Evolutionary conservation across 1,284 basidiomycete species (phyloP).

Genomic region (Laetiporus sulphureus): DNA sequence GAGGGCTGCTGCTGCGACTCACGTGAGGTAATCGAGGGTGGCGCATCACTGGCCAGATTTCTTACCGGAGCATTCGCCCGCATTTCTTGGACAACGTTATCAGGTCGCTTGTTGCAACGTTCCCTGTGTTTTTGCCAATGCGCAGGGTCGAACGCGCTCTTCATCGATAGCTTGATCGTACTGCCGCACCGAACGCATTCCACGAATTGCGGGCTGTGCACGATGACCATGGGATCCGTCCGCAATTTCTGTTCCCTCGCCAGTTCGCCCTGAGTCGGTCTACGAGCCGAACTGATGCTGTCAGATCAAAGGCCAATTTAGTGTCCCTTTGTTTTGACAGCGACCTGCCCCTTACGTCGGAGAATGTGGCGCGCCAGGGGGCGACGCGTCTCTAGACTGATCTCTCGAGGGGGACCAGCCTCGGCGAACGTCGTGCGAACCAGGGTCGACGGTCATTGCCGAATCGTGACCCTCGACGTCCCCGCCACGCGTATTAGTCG

Average conservation of each 20-base stretch:
- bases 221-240: constrained; percentile 43
- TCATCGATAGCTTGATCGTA: constrained; percentile 59
- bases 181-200: constrained; percentile 48
- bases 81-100: constrained; percentile 15
- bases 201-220: constrained; percentile 46
- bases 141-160: constrained; percentile 56
- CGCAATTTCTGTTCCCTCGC: constrained; percentile 41
- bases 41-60: too few relatives aligned
- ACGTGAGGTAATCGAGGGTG: too few relatives aligned
- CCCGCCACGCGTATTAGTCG: too few relatives aligned
- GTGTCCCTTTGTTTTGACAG: too few relatives aligned
- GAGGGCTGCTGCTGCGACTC: constrained; percentile 3
- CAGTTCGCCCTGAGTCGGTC: constrained; percentile 25
- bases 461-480: too few relatives aligned
- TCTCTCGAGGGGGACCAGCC: too few relatives aligned
- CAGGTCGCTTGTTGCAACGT: constrained; percentile 39
- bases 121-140: constrained; percentile 62
- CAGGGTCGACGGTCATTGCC: too few relatives aligned
- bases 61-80: constrained; percentile 14
- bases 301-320: too few relatives aligned
- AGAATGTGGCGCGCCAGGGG: too few relatives aligned
- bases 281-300: neutral
- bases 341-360: too few relatives aligned
- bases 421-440: too few relatives aligned
- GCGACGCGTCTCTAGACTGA: too few relatives aligned